Evolutionary conservation across 305 asterid genomes (phyloP).

Genomic region (Ilex paraguariensis): DNA sequence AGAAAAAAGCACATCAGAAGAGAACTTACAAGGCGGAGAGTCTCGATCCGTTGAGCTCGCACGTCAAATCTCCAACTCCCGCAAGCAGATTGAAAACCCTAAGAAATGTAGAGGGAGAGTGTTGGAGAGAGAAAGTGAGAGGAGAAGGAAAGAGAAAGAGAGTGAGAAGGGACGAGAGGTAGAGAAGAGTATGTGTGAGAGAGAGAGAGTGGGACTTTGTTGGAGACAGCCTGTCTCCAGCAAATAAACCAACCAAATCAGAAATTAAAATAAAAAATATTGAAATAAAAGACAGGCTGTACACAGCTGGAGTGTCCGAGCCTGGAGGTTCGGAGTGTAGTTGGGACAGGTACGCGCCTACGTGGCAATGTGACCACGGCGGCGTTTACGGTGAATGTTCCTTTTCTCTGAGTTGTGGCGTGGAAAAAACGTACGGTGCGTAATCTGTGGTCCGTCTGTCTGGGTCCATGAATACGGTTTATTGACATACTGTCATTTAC

Average conservation of each 20-base stretch:
- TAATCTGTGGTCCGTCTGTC: no score
- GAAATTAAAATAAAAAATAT: constrained; percentile 18
- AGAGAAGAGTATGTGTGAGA: constrained; percentile 34
- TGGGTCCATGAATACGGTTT: no score
- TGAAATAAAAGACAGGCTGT: constrained; percentile 40
- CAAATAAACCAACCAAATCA: constrained; percentile 43
- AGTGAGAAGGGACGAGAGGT: constrained; percentile 23
- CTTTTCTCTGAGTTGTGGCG: no score
- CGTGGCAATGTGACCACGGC: constrained; percentile 23
- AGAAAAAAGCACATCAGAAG: constrained; percentile 7
- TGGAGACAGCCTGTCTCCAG: constrained; percentile 91
- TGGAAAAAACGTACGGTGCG: no score
- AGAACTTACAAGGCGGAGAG: constrained; percentile 32
- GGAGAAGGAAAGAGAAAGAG: constrained; percentile 14
- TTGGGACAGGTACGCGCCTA: constrained; percentile 17
- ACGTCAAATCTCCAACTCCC: constrained; percentile 18
- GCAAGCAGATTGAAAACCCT: constrained; percentile 22
- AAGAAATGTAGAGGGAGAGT: constrained; percentile 22
- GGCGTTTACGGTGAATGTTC: constrained; percentile 31
- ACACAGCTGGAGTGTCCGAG: constrained; percentile 34
- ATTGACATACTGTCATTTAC: no score
- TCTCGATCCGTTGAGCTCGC: constrained; percentile 37
- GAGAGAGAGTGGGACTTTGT: constrained; percentile 51
- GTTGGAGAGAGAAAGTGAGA: constrained; percentile 4
- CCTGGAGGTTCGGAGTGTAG: constrained; percentile 19